phyloP scores from a whole-genome alignment of 2,329 filamentous ascomycete genomes.

The Pyrenochaeta sp. region DNA sequence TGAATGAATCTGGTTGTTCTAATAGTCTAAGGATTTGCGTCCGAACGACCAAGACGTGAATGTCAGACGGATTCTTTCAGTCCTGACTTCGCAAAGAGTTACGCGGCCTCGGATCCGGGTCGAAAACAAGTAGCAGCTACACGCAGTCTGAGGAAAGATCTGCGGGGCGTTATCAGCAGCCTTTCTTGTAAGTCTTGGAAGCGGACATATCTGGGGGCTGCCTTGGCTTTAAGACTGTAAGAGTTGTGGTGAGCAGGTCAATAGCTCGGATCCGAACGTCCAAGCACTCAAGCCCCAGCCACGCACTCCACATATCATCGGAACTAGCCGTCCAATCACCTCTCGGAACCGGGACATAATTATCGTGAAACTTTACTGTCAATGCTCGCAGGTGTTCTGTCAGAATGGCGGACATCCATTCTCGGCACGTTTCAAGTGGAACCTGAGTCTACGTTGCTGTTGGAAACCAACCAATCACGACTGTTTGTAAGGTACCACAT shows the following conservation, averaged over 20 bases:
- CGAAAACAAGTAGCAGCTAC: not conserved
- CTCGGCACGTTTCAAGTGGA: not conserved
- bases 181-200: not conserved
- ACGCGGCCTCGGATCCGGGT: not conserved
- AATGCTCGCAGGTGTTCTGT: not conserved
- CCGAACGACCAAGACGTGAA: not conserved
- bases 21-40: not conserved
- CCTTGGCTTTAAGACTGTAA: conserved; percentile 1
- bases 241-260: not conserved
- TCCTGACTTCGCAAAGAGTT: not conserved
- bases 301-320: not conserved
- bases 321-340: not conserved
- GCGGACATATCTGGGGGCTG: not conserved
- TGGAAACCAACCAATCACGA: not conserved
- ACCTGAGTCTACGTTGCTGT: not conserved
- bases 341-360: not conserved
- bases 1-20: too few relatives aligned
- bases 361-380: not conserved
- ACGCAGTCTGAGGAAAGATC: not conserved
- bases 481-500: not conserved
- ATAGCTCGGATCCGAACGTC: not conserved
- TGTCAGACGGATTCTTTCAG: not conserved
- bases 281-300: not conserved
- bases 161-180: not conserved
- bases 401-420: not conserved